Conservation (phyloP, 2,329 filamentous ascomycete genomes). For the Nothophoma quercina region DNA sequence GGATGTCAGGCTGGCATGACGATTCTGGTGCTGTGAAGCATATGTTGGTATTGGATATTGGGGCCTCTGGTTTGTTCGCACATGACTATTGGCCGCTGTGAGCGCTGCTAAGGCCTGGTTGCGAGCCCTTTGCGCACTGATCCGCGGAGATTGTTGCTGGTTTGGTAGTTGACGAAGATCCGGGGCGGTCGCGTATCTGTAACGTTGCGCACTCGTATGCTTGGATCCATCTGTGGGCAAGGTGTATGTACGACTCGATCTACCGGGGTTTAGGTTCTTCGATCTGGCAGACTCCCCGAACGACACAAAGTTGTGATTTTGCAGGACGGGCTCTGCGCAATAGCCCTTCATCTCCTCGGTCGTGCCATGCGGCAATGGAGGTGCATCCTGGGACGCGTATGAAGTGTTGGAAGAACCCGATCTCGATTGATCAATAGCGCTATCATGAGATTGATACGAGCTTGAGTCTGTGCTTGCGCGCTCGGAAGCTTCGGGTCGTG, state of each 20-base stretch:
- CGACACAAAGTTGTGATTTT: constrained; percentile 11
- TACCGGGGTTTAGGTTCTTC: constrained; percentile 1
- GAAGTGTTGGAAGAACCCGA: constrained; percentile 24
- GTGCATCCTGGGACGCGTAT: constrained; percentile 11
- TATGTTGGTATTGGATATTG: background rate
- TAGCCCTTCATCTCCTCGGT: constrained; percentile 5
- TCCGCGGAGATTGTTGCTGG: constrained; percentile 1
- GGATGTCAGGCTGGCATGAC: constrained; percentile 15
- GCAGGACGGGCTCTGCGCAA: constrained; percentile 11
- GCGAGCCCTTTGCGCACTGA: constrained; percentile 13
- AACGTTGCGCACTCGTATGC: background rate
- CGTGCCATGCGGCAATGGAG: constrained; percentile 14
- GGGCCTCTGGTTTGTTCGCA: background rate
- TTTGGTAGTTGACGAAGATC: constrained; percentile 10
- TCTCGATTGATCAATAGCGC: constrained; percentile 16
- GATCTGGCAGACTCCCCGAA: constrained; percentile 18
- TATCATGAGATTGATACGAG: constrained; percentile 22
- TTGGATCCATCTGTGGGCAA: background rate
- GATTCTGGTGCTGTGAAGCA: background rate
- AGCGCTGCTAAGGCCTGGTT: constrained; percentile 17
- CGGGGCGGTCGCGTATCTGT: constrained; percentile 3
- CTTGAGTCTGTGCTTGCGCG: constrained; percentile 21
- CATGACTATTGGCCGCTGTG: constrained; percentile 11
- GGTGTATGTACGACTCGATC: constrained; percentile 10
- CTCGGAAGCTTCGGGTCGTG: constrained; percentile 13